These are phyloP conservation scores for Vickermania spadyakhi DNA, from an alignment of 208 protist species.

Conservation along the genomic window DNA sequence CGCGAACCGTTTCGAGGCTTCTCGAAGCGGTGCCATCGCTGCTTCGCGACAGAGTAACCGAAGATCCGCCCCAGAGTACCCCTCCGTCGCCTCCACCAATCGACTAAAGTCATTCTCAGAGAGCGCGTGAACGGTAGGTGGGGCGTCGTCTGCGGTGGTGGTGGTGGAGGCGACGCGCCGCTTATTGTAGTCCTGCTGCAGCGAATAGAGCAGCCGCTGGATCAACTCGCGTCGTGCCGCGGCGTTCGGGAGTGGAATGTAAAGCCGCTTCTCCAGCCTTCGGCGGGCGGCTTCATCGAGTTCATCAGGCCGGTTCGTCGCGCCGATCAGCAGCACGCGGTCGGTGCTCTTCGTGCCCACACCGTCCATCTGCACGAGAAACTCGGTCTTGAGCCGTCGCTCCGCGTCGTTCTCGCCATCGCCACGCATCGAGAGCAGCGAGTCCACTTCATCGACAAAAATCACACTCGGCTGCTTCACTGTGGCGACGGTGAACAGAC, in stretches of 20 bases:
- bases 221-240: conserved; percentile 43
- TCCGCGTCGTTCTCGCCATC: conserved; percentile 80
- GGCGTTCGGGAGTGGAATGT: conserved; percentile 83
- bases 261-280: conserved; percentile 87
- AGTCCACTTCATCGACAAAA: conserved; percentile 95
- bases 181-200: conserved; percentile 15
- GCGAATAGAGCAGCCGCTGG: conserved; percentile 38
- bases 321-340: conserved; percentile 84
- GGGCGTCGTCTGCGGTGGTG: neutral
- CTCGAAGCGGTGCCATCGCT: conserved; percentile 67
- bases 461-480: conserved; percentile 82
- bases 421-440: conserved; percentile 68
- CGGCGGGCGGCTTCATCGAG: conserved; percentile 84
- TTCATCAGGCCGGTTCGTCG: conserved; percentile 86
- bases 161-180: neutral
- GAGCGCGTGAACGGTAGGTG: conserved; percentile 18
- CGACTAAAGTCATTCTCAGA: conserved; percentile 23
- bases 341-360: conserved; percentile 62
- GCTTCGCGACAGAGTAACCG: conserved; percentile 71
- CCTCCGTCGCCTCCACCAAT: conserved; percentile 39
- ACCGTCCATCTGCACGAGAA: conserved; percentile 96
- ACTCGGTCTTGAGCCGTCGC: conserved; percentile 99
- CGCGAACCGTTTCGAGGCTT: conserved; percentile 20
- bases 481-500: conserved; percentile 83
- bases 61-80: conserved; percentile 75